Base-by-base conservation (phyloP, 108 stramenopile genomes). In the Epipyxis sp. region DNA sequence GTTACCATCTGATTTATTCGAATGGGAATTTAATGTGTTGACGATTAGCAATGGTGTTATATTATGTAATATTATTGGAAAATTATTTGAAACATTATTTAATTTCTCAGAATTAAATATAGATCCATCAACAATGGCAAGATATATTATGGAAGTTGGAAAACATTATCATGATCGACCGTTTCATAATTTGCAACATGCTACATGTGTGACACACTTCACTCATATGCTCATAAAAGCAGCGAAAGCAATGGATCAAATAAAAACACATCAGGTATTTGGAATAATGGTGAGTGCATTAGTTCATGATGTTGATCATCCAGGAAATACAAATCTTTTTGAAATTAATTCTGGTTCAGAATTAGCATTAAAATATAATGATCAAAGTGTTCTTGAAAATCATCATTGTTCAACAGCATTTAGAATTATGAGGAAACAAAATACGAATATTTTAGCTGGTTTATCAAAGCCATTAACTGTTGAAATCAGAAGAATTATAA, bases 241-340 rank as follows among this genome's bases (percentile, higher is more conserved):
- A 25, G 58, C 78, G 34, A 65, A 67, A 30, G 82, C 81, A 0
- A 79, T 80, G 68, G 34, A 72, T 29, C 76, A 72, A 54, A 78
- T 90, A 30, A 69, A 27, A 20, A 6, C 44, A 35, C 57, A 50
- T 40, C 82, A 88, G 58, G 54, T 80, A 30, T 79, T 88, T 65
- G 77, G 59, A 1, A 76, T 87, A 1, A 42, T 88, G 27, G 62
- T 90, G 59, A 86, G 78, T 13, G 79, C 82, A 0, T 69, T 88
- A 42, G 86, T 81, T 40, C 90, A 90, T 83, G 90, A 90, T 80
- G 76, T 88, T 27, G 90, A 87, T 39, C 90, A 91, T 86, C 88
- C 88, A 44, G 90, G 90, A 10, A 78, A 62, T 34, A 90, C 87
- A 76, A 88, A 89, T 77, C 50, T 84, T 34, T 90, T 89, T 54